Evolutionary conservation across 2,329 filamentous ascomycete genomes (phyloP), one percentile per base, ranked within the genome.

Genomic region (Colletotrichum salicis): DNA sequence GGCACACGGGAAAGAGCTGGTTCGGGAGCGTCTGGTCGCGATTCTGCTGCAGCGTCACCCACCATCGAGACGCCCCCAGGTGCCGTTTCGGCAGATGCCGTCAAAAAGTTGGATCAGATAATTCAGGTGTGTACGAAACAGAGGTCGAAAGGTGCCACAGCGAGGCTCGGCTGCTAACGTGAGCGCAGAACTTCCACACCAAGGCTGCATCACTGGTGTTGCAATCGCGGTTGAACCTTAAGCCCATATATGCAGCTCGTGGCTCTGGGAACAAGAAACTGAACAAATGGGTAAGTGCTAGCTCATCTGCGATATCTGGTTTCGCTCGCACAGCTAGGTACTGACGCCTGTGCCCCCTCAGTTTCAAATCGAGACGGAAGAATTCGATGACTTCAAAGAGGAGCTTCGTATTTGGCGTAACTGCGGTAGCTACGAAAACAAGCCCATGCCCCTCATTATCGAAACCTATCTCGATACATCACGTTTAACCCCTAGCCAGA

Each of bases 331-430:
- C 10, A 19, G 57, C 29, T 6, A 6, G 12, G 19, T 52, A 33
- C 29, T 72, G 37, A 70, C 31, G 22, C 33, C 15, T 35, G 19
- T 19, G n/a, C 35, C 11, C 22, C 37, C 61, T 57, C 78, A 98
- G 96, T 99, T 98, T 83, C 97, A 97, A 85, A 91, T 98, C 76
- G 93, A 97, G 76, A 92, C 97, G 56, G 93, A 97, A 77, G 96
- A 99, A 77, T 96, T 96, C 74, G 94, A 97, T 78, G 91, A 93
- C 72, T 95, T 97, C 78, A 87, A 89, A 77, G 92, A 97, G 75
- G 93, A 96, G 75, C 88, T 98, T 74, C 88, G 89, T 76, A 87
- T 90, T 70, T 99, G 95, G 95, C 96, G 92, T 81, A 89, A 86
- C 57, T 93, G 93, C 79, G 93, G 96, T 80, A 90, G 93, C 71